These are phyloP conservation scores for Trichoderma koningii DNA, from an alignment of 2,329 filamentous ascomycete species.

Conservation along the genomic window DNA sequence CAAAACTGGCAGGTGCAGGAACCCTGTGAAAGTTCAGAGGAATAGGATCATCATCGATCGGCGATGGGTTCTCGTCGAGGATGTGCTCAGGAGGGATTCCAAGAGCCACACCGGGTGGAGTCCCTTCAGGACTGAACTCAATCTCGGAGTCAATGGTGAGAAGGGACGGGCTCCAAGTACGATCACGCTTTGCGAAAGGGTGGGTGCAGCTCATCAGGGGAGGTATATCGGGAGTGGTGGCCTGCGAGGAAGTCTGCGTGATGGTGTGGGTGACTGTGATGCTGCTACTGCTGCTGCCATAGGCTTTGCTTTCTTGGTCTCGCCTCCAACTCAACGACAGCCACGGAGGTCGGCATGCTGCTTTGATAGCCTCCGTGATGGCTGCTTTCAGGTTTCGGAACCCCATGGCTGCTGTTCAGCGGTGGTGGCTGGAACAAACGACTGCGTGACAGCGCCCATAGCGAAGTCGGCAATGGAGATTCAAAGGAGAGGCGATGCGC, in stretches of 20 bases:
- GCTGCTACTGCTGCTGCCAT: not conserved
- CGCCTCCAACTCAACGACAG: not conserved
- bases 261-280: not conserved
- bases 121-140: not conserved
- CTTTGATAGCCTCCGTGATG: not conserved
- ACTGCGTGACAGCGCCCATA: conserved; percentile 26
- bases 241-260: not conserved
- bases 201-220: not conserved
- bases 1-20: not conserved
- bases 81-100: conserved; percentile 19
- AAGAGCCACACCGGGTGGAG: not conserved
- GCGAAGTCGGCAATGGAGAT: conserved; percentile 12
- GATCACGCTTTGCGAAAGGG: not conserved
- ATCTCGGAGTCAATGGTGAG: not conserved
- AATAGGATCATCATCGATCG: not conserved
- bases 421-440: not conserved
- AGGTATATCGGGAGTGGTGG: not conserved
- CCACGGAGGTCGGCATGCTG: not conserved
- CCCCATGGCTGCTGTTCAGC: conserved; percentile 13
- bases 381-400: not conserved
- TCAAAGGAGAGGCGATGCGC: not conserved
- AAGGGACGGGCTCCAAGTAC: not conserved
- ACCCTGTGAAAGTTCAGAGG: not conserved
- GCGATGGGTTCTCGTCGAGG: not conserved
- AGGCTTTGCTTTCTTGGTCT: not conserved